Evolutionary conservation across 2,329 filamentous ascomycete species (phyloP).

Genomic region (Fusarium dimerum): DNA sequence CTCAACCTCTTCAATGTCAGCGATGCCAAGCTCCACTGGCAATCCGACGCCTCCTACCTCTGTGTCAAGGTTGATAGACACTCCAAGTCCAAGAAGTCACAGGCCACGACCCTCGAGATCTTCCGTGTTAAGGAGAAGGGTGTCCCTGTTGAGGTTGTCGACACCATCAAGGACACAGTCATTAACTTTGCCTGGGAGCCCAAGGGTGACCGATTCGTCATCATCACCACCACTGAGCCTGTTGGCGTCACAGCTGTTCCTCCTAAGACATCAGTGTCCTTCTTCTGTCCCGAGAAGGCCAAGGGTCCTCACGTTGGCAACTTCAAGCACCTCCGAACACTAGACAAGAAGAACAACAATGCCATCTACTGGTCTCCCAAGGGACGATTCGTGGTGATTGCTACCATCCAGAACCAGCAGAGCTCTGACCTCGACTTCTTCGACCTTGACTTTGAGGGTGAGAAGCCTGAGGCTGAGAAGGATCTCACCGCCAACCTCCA

Average conservation of each 20-base stretch:
- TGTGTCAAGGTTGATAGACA: constrained; percentile 99
- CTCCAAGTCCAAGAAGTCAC: constrained; percentile 98
- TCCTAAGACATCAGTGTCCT: constrained; percentile 91
- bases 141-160: constrained; percentile 95
- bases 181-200: constrained; percentile 99
- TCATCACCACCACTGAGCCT: constrained; percentile 92
- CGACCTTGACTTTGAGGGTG: constrained; percentile 96
- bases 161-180: constrained; percentile 96
- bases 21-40: constrained; percentile 98
- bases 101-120: constrained; percentile 96
- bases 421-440: constrained; percentile 97
- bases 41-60: constrained; percentile 89
- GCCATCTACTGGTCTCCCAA: constrained; percentile 98
- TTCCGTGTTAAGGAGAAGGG: constrained; percentile 98
- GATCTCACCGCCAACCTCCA: constrained; percentile 93
- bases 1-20: constrained; percentile 98
- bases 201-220: constrained; percentile 94
- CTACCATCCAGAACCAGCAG: constrained; percentile 88
- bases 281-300: constrained; percentile 95
- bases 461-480: constrained; percentile 91
- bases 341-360: constrained; percentile 99
- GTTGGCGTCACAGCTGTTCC: constrained; percentile 75
- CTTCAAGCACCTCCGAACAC: constrained; percentile 92
- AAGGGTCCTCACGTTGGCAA: constrained; percentile 82
- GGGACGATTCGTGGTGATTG: constrained; percentile 92